Evolutionary conservation across 192 early-diverging fungal species (phyloP).

Genomic region (Gryganskiella cystojenkinii): DNA sequence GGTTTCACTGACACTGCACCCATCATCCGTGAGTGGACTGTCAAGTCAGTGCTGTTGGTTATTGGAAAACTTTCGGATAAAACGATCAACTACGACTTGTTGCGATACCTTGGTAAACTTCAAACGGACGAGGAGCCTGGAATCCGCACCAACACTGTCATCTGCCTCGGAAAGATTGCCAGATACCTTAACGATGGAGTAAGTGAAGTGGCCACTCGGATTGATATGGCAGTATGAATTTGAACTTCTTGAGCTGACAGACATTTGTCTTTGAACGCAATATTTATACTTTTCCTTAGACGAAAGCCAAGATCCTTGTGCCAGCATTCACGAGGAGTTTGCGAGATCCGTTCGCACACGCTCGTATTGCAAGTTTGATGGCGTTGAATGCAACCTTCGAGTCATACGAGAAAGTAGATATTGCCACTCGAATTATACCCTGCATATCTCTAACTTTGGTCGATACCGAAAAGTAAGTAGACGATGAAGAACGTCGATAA

Average conservation of each 20-base stretch:
- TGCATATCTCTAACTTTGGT: slow-evolving; percentile 72
- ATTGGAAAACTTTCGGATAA: slow-evolving; percentile 71
- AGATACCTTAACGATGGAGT: slow-evolving; percentile 79
- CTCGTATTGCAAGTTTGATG: slow-evolving; percentile 86
- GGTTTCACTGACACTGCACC: slow-evolving; percentile 92
- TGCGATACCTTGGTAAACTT: slow-evolving; percentile 89
- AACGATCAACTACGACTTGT: slow-evolving; percentile 85
- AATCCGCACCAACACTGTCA: slow-evolving; percentile 95
- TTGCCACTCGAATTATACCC: slow-evolving; percentile 81
- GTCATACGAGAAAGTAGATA: slow-evolving; percentile 75
- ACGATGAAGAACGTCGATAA: no score
- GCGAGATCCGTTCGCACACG: slow-evolving; percentile 89
- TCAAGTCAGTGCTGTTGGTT: slow-evolving; percentile 84
- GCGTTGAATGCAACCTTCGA: slow-evolving; percentile 80
- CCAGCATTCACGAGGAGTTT: slow-evolving; percentile 86
- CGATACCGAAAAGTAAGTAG: slow-evolving; percentile 79
- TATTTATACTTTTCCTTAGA: slow-evolving; percentile 50
- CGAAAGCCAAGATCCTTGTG: slow-evolving; percentile 81
- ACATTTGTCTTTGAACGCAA: neutral
- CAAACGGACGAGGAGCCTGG: slow-evolving; percentile 94
- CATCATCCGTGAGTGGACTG: slow-evolving; percentile 91
- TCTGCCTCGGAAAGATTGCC: slow-evolving; percentile 94
- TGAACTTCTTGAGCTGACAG: neutral
- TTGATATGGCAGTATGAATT: neutral
- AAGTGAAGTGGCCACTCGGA: slow-evolving; percentile 20